These are phyloP conservation scores for Botrytis byssoidea DNA, from an alignment of 2,329 filamentous ascomycete genomes.

Conservation along the genomic window DNA sequence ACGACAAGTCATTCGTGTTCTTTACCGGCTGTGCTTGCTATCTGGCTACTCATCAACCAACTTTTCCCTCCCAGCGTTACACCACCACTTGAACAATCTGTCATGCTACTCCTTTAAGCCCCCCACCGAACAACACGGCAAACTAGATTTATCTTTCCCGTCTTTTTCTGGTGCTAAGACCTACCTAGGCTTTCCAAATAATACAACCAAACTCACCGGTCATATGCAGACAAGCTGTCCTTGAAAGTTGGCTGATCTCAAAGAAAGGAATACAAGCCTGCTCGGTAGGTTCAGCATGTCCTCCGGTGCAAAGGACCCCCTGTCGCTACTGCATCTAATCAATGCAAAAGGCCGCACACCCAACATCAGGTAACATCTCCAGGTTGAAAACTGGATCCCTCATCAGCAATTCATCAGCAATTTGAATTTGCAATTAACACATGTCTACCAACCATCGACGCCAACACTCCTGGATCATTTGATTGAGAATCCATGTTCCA, in stretches of 20 bases:
- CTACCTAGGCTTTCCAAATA: conserved; percentile 17
- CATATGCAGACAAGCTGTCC: conserved; percentile 25
- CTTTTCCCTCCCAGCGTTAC: conserved; percentile 15
- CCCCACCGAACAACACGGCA: conserved; percentile 25
- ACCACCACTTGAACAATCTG: conserved; percentile 23
- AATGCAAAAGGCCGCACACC: conserved; percentile 26
- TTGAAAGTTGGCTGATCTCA: conserved; percentile 20
- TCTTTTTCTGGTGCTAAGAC: conserved; percentile 22
- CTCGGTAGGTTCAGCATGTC: conserved; percentile 20
- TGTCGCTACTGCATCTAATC: conserved; percentile 25
- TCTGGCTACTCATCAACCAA: conserved; percentile 23
- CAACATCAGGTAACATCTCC: conserved; percentile 25
- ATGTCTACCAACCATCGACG: conserved; percentile 18
- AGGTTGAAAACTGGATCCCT: conserved; percentile 23
- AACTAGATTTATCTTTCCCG: conserved; percentile 19
- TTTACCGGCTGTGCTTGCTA: conserved; percentile 25
- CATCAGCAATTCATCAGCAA: conserved; percentile 18
- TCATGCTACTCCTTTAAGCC: conserved; percentile 25
- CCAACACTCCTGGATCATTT: conserved; percentile 16
- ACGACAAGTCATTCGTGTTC: conserved; percentile 22
- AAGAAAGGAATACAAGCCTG: conserved; percentile 23
- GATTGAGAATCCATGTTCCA: conserved; percentile 14
- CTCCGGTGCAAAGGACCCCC: conserved; percentile 20
- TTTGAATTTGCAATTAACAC: conserved; percentile 15
- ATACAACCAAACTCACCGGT: conserved; percentile 19